A percentile compares a stretch with the other conserved stretches of the same genome.
Evolutionary conservation across 139 green algal species (phyloP).

Genomic region (Eudorina sp.): DNA sequence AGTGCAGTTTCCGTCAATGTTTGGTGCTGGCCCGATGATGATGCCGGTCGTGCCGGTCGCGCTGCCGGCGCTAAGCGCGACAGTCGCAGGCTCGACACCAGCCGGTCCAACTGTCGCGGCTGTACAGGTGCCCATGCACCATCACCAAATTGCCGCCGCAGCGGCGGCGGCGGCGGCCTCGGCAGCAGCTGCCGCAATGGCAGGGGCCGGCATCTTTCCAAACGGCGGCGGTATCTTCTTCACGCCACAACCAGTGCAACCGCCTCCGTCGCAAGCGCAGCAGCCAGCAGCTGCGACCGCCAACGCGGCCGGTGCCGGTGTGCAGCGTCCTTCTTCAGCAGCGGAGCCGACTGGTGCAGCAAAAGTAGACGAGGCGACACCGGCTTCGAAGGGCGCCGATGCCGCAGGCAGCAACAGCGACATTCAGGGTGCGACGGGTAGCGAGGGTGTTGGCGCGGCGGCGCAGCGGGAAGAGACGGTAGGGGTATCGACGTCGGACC

Average conservation of each 20-base stretch:
- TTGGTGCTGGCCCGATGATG: too few relatives aligned
- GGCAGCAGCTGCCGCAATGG: not conserved
- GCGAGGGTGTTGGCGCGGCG: not conserved
- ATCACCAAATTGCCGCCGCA: not conserved
- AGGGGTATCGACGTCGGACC: not conserved
- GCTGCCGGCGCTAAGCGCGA: not conserved
- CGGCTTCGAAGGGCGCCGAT: too few relatives aligned
- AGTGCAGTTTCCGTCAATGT: too few relatives aligned
- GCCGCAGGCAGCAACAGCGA: too few relatives aligned
- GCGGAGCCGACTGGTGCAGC: too few relatives aligned
- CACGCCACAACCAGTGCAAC: not conserved
- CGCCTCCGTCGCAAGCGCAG: not conserved
- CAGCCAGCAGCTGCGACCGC: not conserved
- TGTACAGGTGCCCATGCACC: constrained; percentile 14
- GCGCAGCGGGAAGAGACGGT: not conserved
- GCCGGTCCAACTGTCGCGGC: not conserved
- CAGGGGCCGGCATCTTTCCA: not conserved
- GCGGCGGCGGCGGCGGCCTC: constrained; percentile 4
- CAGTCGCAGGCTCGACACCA: not conserved
- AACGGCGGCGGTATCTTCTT: not conserved
- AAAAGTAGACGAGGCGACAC: too few relatives aligned
- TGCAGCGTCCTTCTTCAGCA: too few relatives aligned
- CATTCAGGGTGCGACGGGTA: too few relatives aligned
- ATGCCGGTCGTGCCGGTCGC: not conserved
- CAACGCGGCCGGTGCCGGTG: too few relatives aligned